These are phyloP conservation scores for Grigorovia jiainica DNA, from an alignment of 805 yeast species.

Conservation along the genomic window DNA sequence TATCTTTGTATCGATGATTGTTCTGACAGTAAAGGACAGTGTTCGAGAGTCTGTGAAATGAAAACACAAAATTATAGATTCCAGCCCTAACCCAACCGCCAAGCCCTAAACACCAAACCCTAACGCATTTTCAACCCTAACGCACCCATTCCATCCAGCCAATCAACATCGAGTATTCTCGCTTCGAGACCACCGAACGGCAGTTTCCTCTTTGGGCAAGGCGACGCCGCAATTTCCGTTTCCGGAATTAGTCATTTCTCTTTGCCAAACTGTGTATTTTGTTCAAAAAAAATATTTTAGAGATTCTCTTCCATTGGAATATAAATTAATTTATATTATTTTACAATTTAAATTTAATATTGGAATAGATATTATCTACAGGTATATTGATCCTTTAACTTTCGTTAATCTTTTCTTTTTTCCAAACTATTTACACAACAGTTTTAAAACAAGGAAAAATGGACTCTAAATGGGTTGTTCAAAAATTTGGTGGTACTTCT, in stretches of 20 bases:
- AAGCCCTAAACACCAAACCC: background rate
- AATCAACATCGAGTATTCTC: too few relatives aligned
- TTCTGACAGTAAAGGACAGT: too few relatives aligned
- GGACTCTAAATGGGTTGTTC: constrained; percentile 57
- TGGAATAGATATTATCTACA: too few relatives aligned
- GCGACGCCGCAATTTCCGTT: background rate
- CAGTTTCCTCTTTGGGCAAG: background rate
- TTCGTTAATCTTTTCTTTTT: background rate
- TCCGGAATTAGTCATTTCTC: background rate
- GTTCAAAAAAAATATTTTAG: background rate
- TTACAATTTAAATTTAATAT: background rate
- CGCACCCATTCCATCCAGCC: too few relatives aligned
- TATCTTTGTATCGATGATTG: too few relatives aligned
- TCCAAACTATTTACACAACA: background rate
- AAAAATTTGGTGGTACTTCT: constrained; percentile 95
- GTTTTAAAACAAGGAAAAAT: background rate
- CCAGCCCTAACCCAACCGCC: background rate
- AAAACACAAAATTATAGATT: too few relatives aligned
- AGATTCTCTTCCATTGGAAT: background rate
- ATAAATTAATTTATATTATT: background rate
- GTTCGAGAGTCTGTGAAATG: too few relatives aligned
- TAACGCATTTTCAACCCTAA: background rate
- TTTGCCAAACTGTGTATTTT: background rate
- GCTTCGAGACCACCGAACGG: too few relatives aligned
- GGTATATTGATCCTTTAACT: too few relatives aligned